Evolutionary conservation across 83 land plant genomes (phyloP), one percentile per base, ranked within the genome.

Genomic region (Picea abies): DNA sequence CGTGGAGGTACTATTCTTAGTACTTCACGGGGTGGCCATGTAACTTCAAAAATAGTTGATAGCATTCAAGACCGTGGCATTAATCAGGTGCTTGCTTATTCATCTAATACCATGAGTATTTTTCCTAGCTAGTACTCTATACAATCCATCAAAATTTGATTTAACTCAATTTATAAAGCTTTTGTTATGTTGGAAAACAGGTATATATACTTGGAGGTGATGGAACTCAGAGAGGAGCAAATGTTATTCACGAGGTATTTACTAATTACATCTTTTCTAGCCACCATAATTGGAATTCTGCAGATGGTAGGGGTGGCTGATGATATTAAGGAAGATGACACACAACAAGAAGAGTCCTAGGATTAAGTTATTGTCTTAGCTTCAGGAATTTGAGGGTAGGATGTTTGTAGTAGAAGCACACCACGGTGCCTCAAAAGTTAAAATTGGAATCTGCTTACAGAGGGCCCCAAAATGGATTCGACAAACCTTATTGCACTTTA

Each of bases 191-290:
- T 82, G 83, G 11, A 11, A 80, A 20, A 22, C 63, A 88, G 88
- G 85, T 88, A 2, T 89, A 89, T 60, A 71, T 89, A 14, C 82
- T 89, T 25, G 90, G 90, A 61, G 90, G 90, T 20, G 84, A 87
- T 84, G 90, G 90, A 52, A 86, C 89, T 1, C 84, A 82, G 60
- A 85, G 79, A 87, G 89, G 89, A 41, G 89, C 88, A 25, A 19
- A 47, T 81, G 83, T 23, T 25, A 84, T 87, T 56, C 77, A 73
- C 58, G 85, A 87, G 87, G 88, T 87, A 84, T 32, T 67, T 23
- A 52, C 65, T 70, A 20, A 17, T 71, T 25, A 60, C 80, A 78
- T 78, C 17, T 78, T 78, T 5, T 58, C 32, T 3, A 29, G 8
- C 17, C 6, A 56, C 63, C 80, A 15, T 56, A 25, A 78, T 78